Base-by-base conservation (phyloP, 192 early-diverging fungal species). In the Gigaspora rosea region DNA sequence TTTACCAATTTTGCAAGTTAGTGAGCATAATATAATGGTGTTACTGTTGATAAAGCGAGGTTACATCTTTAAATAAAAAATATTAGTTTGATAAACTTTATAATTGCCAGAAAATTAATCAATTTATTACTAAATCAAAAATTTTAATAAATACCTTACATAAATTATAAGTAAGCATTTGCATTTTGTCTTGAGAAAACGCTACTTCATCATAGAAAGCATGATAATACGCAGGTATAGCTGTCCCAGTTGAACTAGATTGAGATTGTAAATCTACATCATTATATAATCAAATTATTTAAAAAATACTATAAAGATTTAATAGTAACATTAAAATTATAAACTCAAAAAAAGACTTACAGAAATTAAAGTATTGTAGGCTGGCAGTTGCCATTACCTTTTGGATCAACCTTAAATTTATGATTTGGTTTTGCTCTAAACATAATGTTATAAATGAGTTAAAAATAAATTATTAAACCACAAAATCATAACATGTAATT, bases 171-270 rank as follows among this genome's bases (percentile, higher is more conserved):
- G 95, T 97, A 22, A 98, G 85, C 71, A 91, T 86, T 75, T 97
- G 93, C 36, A 98, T 80, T 54, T 89, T 85, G 71, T 97, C 94
- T 8, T 89, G 75, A 1, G 87, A 85, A 61, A 96, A 96, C 8
- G 85, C 82, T 79, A 94, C 92, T 49, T 97, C 95, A 74, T 98
- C 94, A 73, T 91, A 86, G 50, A 98, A 79, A 11, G 96, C 95
- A 69, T 91, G 90, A 88, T 98, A 98, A 79, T 95, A 93, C 0
- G 93, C 92, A 0, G 96, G 94, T 46, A 94, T 91, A 18, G 94
- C 95, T 0, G 96, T 97, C 41, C 97, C 96, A 80, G 96, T 94
- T 32, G 96, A 88, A 61, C 96, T 96, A 2, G 92, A 90, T 72
- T 98, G 97, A 15, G 94, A 91, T 20, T 61, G 27, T n/a, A 61